phyloP scores from a whole-genome alignment of 495 filamentous ascomycete genomes.

The Hapsidospora chrysogenum region DNA sequence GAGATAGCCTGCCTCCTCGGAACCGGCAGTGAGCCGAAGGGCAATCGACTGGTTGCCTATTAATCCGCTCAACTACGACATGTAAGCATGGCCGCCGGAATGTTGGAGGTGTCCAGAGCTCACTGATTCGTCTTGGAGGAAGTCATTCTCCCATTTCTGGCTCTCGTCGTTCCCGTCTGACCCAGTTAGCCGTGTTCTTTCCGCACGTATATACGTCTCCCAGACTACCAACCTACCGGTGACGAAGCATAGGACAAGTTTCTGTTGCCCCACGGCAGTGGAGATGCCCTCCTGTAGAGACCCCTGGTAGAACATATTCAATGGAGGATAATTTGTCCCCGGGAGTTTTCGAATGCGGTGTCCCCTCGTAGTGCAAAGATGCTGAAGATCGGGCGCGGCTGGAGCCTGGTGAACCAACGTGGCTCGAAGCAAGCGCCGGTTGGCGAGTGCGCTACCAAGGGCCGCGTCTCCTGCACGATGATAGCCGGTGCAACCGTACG shows the following conservation, averaged over 20 bases:
- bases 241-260: slow-evolving; percentile 29
- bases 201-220: too few species aligned
- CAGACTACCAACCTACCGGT: slow-evolving; percentile 19
- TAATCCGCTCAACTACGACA: slow-evolving; percentile 23
- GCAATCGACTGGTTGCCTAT: slow-evolving; percentile 43
- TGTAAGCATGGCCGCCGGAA: background rate
- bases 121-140: slow-evolving; percentile 45
- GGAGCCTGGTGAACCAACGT: too few species aligned
- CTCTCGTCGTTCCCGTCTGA: slow-evolving; percentile 49
- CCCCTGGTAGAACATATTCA: slow-evolving; percentile 66
- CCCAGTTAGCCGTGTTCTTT: too few species aligned
- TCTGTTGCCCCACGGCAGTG: slow-evolving; percentile 45
- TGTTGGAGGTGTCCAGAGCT: too few species aligned
- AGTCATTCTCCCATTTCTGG: slow-evolving; percentile 58
- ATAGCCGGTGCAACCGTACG: too few species aligned
- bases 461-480: too few species aligned
- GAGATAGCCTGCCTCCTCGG: slow-evolving; percentile 64
- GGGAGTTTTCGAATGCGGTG: background rate
- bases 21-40: slow-evolving; percentile 51
- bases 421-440: too few species aligned
- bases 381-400: too few species aligned
- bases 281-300: slow-evolving; percentile 64
- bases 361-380: too few species aligned
- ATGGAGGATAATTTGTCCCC: too few species aligned
- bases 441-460: too few species aligned